Percentiles rank a stretch among this genome's conserved stretches.
Evolutionary conservation across 345 rosid genomes (phyloP).

Genomic region (Camelina hispida): DNA sequence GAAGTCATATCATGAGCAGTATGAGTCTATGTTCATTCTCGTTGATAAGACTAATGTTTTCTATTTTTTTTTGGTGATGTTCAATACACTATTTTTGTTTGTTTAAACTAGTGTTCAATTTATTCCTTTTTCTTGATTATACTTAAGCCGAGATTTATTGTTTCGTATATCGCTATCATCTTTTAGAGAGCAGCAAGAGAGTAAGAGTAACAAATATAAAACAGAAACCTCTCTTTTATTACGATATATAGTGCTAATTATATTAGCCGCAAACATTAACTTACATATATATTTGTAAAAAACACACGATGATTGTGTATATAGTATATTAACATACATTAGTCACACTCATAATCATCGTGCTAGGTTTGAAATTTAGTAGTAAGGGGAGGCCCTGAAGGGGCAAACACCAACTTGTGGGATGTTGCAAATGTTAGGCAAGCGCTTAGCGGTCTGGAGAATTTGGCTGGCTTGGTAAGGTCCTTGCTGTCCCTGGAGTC

Average conservation of each 20-base stretch:
- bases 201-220: not conserved
- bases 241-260: constrained; percentile 17
- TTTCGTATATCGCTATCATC: not conserved
- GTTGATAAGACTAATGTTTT: not conserved
- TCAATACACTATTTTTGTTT: too few relatives aligned
- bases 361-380: constrained; percentile 4
- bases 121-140: not conserved
- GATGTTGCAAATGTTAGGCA: constrained; percentile 33
- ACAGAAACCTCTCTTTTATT: constrained; percentile 20
- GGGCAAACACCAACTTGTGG: constrained; percentile 31
- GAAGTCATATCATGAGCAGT: not conserved
- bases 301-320: constrained; percentile 11
- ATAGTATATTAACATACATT: constrained; percentile 22
- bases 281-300: constrained; percentile 13
- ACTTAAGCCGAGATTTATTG: not conserved
- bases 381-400: constrained; percentile 24
- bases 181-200: not conserved
- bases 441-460: constrained; percentile 10
- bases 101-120: not conserved
- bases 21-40: not conserved
- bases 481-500: constrained; percentile 22
- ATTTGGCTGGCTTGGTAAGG: not conserved
- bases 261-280: constrained; percentile 27
- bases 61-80: too few relatives aligned
- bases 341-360: not conserved